Evolutionary conservation across 257 asterid genomes (phyloP).

Genomic region (Solanum chilense): DNA sequence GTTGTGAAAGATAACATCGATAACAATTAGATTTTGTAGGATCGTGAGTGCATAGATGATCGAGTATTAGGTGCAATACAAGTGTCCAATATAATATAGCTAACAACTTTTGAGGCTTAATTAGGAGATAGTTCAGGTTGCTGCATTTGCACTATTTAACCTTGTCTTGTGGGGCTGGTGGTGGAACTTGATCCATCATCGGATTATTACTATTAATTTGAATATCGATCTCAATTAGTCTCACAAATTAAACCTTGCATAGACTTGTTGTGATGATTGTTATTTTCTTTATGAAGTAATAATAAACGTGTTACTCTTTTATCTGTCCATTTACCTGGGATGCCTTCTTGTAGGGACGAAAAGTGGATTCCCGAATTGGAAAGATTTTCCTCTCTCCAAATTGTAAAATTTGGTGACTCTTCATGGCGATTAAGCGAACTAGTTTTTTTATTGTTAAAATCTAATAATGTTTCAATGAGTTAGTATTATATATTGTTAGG

Average conservation of each 20-base stretch:
- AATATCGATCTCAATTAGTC: not conserved
- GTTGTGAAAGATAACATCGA: not conserved
- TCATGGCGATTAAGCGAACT: not conserved
- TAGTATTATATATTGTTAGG: not conserved
- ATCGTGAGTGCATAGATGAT: not conserved
- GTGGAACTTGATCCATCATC: not conserved
- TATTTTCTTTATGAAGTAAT: not conserved
- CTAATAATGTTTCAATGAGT: not conserved
- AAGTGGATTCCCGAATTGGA: not conserved
- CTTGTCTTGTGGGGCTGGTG: not conserved
- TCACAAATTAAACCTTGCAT: not conserved
- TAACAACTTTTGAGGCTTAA: not conserved
- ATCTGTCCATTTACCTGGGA: not conserved
- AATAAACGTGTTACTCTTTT: not conserved
- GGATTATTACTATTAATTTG: not conserved
- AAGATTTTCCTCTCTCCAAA: not conserved
- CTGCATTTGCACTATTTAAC: not conserved
- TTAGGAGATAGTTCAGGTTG: not conserved
- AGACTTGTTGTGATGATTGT: not conserved
- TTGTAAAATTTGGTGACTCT: not conserved
- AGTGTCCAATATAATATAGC: not conserved
- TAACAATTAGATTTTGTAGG: not conserved
- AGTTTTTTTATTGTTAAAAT: not conserved
- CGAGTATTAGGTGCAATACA: not conserved
- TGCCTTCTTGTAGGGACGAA: not conserved